Evolutionary conservation across 2,329 filamentous ascomycete species (phyloP), one percentile per base, ranked within the genome.

Genomic region (Fusarium tjaetaba): DNA sequence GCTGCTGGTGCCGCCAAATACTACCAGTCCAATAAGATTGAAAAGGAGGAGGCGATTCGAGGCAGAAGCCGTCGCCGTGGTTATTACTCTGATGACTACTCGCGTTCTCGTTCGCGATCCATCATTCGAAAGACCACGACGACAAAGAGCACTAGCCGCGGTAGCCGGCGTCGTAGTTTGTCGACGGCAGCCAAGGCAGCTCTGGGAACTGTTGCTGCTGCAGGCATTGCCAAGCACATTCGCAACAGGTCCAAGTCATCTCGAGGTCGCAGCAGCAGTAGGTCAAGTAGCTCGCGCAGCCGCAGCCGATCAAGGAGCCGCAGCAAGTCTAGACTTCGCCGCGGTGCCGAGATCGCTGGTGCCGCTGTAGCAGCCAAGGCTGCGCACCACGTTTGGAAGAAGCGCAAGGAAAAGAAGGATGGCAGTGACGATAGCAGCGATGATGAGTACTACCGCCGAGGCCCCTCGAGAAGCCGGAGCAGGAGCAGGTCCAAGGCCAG

Each of bases 1-100:
- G 88, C 90, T 26, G 89, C 90, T 7, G 90, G 90, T n/a, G 90
- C 90, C 10, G 86, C 89, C 70, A 91, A 91, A 78, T 91, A 91
- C 76, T 88, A 89, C 78, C 87, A 91, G 71, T 86, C 87, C 74
- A 88, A 85, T 80, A 90, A 89, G 77, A 80, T 87, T 49, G 88
- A 91, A 49, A 89, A 87, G 76, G 90, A 91, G 71, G 89, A 91
- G 75, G 80, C 85, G 20, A 82, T 71, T 36, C 87, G 90, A 56
- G 90, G 90, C 15, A 87, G 89, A 49, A 87, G 86, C 75, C 85
- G 87, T 34, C 80, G 88, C 43, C 80, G 81, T 42, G 81, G 81
- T 60, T 81, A 82, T 43, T 73, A 84, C 65, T 86, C 84, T 4
- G 84, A 82, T 52, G 82, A 85, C 60, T 84, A 84, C 76, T 81